Evolutionary conservation across 2,329 filamentous ascomycete genomes (phyloP), one percentile per base, ranked within the genome.

Genomic region (Ophiostoma pallidulum): DNA sequence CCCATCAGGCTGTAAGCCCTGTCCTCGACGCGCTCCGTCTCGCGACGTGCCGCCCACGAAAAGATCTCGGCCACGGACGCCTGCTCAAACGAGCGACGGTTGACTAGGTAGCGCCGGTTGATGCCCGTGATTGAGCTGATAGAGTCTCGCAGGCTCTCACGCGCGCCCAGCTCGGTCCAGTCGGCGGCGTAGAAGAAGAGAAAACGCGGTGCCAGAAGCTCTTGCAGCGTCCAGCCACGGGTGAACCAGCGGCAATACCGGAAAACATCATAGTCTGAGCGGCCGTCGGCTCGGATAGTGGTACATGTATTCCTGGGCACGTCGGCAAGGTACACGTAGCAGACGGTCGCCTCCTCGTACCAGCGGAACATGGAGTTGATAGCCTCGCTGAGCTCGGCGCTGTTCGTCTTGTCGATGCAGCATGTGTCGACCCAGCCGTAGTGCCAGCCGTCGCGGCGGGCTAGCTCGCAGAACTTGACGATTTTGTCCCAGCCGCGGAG

Each of bases 181-280:
- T n/a, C 6, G 5, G 4, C 9, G 36, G 16, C 16, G 36, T 31
- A 65, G 48, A 68, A 66, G 4, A 50, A 20, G 1, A 65, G 16
- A 0, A 52, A 36, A 1, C 7, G 9, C 0, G 62, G 63, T 0
- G 64, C 83, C 8, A 87, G 69, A 0, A 84, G 79, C 61, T 86
- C 79, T 59, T 82, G 82, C 53, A 82, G 66, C 0, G 80, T 85
- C 57, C 78, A 75, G n/a, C 63, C 62, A 74, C 72, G 53, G 0
- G 52, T 59, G 45, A 65, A 65, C 62, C 64, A 66, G 4, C 58
- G 38, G 38, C 52, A 54, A 43, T 48, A 31, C 3, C 37, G 16
- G n/a, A 52, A 41, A 0, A 12, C n/a, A n/a, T n/a, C n/a, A n/a
- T n/a, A n/a, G n/a, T n/a, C n/a, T n/a, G n/a, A n/a, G n/a, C n/a